Conservation (phyloP, 345 rosid genomes). For the Euphorbia peplus region DNA sequence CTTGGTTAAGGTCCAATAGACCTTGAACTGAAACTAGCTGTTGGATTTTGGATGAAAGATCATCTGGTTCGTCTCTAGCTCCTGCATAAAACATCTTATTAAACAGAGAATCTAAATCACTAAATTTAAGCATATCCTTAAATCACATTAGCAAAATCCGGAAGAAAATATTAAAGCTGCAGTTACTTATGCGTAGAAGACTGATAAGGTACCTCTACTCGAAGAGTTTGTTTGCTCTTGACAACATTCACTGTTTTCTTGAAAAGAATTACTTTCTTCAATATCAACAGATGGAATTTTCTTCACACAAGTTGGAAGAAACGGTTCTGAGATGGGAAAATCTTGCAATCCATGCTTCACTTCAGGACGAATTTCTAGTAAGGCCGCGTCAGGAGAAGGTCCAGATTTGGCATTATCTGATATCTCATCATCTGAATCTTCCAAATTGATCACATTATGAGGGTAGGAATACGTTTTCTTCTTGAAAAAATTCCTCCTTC, state of each 20-base stretch:
- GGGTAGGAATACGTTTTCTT: slow-evolving; percentile 19
- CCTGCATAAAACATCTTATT: slow-evolving; percentile 23
- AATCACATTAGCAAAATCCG: slow-evolving; percentile 7
- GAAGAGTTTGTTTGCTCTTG: slow-evolving; percentile 19
- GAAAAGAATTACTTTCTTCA: slow-evolving; percentile 17
- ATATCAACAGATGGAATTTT: slow-evolving; percentile 18
- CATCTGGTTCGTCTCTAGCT: slow-evolving; percentile 6
- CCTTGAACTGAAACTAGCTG: slow-evolving; percentile 15
- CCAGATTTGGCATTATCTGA: slow-evolving; percentile 9
- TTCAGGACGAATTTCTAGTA: slow-evolving; percentile 9
- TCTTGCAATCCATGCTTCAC: slow-evolving; percentile 19
- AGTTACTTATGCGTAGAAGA: slow-evolving; percentile 1
- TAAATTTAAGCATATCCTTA: background rate
- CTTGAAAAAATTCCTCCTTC: background rate
- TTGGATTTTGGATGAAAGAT: slow-evolving; percentile 17
- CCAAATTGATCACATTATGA: slow-evolving; percentile 31
- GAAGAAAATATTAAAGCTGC: background rate
- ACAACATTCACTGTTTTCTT: slow-evolving; percentile 16
- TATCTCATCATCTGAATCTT: slow-evolving; percentile 23
- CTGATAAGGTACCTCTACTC: slow-evolving; percentile 23
- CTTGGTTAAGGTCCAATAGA: slow-evolving; percentile 39
- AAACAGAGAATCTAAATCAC: slow-evolving; percentile 1
- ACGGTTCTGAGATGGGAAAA: slow-evolving; percentile 19
- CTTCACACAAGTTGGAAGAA: slow-evolving; percentile 18
- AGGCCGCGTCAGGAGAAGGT: slow-evolving; percentile 17